A percentile compares a stretch with the other conserved stretches of the same genome.
These are phyloP conservation scores for Acer campestre DNA, from an alignment of 345 rosid species.

Conservation along the genomic window DNA sequence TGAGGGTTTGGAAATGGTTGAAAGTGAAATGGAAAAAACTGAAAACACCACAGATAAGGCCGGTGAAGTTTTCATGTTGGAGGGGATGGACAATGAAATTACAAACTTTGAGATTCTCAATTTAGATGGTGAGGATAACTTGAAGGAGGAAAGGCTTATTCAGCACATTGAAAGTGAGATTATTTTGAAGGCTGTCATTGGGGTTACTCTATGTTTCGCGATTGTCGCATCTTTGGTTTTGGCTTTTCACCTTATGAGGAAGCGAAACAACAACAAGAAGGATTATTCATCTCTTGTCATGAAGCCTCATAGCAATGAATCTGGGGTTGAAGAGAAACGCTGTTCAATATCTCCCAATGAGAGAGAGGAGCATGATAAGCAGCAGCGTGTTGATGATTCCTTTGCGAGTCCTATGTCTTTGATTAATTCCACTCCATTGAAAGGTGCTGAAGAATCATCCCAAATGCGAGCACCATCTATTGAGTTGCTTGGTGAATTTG, in stretches of 20 bases:
- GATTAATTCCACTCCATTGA: constrained; percentile 13
- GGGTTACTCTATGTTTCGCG: constrained; percentile 11
- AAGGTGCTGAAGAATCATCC: constrained; percentile 15
- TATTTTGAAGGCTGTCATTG: constrained; percentile 12
- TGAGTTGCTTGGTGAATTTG: constrained; percentile 56
- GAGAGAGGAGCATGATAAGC: constrained; percentile 4
- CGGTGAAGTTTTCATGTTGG: neutral
- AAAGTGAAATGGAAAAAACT: neutral
- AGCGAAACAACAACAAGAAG: constrained; percentile 2
- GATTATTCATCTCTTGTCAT: neutral
- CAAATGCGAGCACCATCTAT: constrained; percentile 37
- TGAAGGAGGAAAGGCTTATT: constrained; percentile 8
- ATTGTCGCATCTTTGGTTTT: constrained; percentile 23
- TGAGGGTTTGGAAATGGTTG: constrained; percentile 7
- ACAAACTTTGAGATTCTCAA: neutral
- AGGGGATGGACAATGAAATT: neutral
- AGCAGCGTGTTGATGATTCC: constrained; percentile 5
- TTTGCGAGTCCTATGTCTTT: constrained; percentile 6
- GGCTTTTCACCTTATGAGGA: constrained; percentile 20
- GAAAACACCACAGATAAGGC: neutral
- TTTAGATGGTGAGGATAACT: constrained; percentile 6
- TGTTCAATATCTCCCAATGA: constrained; percentile 4
- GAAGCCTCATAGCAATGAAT: neutral
- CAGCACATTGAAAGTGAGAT: constrained; percentile 18
- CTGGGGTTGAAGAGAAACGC: neutral